A percentile compares a stretch with the other conserved stretches of the same genome.
Evolutionary conservation across 75 land plant genomes (phyloP).

Genomic region (Sequoia sempervirens): DNA sequence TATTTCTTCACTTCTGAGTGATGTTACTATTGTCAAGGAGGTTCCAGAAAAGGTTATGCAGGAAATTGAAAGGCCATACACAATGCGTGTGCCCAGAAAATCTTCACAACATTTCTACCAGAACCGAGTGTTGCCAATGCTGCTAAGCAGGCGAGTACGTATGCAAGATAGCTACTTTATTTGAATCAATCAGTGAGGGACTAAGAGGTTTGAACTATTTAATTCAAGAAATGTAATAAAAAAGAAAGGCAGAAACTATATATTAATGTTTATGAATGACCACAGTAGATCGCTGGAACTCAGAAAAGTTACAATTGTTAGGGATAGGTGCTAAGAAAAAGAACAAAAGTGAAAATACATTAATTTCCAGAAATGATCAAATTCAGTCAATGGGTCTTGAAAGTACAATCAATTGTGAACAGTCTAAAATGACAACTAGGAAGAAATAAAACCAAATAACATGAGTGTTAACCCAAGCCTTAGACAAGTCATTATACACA

Average conservation of each 20-base stretch:
- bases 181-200: neutral
- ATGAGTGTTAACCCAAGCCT: too few species aligned
- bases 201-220: neutral
- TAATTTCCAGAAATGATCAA: neutral
- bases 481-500: neutral
- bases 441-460: too few species aligned
- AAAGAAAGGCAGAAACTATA: neutral
- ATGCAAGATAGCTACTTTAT: slow-evolving; percentile 2
- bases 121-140: slow-evolving; percentile 78
- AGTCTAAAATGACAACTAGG: too few species aligned
- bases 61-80: slow-evolving; percentile 70
- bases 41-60: slow-evolving; percentile 68
- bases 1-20: slow-evolving; percentile 74
- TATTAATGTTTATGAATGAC: neutral
- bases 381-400: neutral
- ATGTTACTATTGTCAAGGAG: slow-evolving; percentile 72
- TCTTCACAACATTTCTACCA: slow-evolving; percentile 76
- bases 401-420: neutral
- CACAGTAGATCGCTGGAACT: neutral
- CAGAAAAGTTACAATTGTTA: neutral
- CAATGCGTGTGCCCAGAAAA: slow-evolving; percentile 93
- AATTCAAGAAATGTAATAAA: neutral
- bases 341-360: too few species aligned
- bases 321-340: neutral
- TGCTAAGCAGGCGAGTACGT: slow-evolving; percentile 74